Percentiles rank a stretch among this genome's conserved stretches.
phyloP scores from a whole-genome alignment of 179 eudicot genomes.

The Pouteria campechiana region DNA sequence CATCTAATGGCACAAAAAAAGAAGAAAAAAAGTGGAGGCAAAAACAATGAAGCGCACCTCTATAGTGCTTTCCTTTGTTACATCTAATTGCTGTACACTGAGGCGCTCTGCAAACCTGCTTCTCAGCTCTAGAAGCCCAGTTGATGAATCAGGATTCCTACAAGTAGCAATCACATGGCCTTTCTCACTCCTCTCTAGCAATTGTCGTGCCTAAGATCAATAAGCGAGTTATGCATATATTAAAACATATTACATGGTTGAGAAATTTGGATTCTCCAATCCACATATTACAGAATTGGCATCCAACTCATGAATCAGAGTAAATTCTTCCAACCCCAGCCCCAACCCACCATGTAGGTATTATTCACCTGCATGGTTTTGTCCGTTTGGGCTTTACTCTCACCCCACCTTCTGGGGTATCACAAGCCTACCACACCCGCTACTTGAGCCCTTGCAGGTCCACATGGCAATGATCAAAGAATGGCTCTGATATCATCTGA shows the following conservation, averaged over 20 bases:
- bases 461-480: no score
- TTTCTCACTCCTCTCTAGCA: slow-evolving; percentile 52
- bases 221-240: no score
- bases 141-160: slow-evolving; percentile 58
- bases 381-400: no score
- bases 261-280: not conserved
- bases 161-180: slow-evolving; percentile 86
- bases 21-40: slow-evolving; percentile 1
- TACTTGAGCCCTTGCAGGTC: no score
- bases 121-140: slow-evolving; percentile 63
- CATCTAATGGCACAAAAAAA: not conserved
- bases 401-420: no score
- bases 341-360: no score
- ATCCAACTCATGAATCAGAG: no score
- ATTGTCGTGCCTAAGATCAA: slow-evolving; percentile 62
- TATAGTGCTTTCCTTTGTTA: slow-evolving; percentile 63
- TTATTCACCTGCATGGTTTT: no score
- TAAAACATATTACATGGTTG: not conserved
- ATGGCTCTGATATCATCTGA: no score
- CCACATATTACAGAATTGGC: not conserved
- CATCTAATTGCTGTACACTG: slow-evolving; percentile 55
- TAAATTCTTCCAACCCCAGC: no score
- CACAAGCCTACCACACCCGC: no score
- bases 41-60: slow-evolving; percentile 36
- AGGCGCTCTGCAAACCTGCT: slow-evolving; percentile 57